Evolutionary conservation across 495 filamentous ascomycete genomes (phyloP).

Genomic region (Corynascus novoguineensis): DNA sequence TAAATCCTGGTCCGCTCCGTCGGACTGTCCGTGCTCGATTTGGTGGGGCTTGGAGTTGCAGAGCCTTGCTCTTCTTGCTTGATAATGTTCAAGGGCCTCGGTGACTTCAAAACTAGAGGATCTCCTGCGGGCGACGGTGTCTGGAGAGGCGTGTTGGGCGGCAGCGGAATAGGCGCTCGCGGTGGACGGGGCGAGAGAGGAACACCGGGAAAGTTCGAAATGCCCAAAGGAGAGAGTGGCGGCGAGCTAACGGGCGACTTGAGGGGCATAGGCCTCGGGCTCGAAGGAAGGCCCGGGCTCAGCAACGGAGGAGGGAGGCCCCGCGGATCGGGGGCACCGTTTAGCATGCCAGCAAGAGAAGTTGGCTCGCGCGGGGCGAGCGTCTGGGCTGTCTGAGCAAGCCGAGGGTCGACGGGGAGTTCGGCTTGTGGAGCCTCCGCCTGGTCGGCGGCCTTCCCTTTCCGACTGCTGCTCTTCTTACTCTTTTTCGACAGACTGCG

Average conservation of each 20-base stretch:
- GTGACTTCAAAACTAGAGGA: constrained; percentile 31
- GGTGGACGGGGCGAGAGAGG: constrained; percentile 70
- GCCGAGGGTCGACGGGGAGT: constrained; percentile 32
- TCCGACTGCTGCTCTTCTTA: constrained; percentile 47
- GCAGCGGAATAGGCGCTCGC: constrained; percentile 59
- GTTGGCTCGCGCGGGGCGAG: constrained; percentile 24
- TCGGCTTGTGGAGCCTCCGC: constrained; percentile 21
- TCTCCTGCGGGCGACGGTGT: constrained; percentile 43
- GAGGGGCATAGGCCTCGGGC: constrained; percentile 75
- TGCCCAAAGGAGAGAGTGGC: constrained; percentile 57
- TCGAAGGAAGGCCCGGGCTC: constrained; percentile 83
- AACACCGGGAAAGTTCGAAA: constrained; percentile 48
- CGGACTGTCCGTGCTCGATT: constrained; percentile 30
- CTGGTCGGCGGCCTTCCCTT: constrained; percentile 39
- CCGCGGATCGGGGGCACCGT: constrained; percentile 27
- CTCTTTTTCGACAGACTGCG: constrained; percentile 62
- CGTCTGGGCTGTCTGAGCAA: constrained; percentile 24
- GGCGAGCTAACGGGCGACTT: constrained; percentile 68
- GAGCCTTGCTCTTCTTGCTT: constrained; percentile 34
- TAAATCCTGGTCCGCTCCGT: constrained; percentile 37
- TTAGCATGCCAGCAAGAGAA: constrained; percentile 50
- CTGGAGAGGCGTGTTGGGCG: constrained; percentile 57
- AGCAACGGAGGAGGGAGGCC: constrained; percentile 51
- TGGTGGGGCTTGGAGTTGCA: constrained; percentile 28
- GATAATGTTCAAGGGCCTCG: constrained; percentile 35